These are phyloP conservation scores for Schizonepeta tenuifolia DNA, from an alignment of 257 asterid species.

Conservation along the genomic window DNA sequence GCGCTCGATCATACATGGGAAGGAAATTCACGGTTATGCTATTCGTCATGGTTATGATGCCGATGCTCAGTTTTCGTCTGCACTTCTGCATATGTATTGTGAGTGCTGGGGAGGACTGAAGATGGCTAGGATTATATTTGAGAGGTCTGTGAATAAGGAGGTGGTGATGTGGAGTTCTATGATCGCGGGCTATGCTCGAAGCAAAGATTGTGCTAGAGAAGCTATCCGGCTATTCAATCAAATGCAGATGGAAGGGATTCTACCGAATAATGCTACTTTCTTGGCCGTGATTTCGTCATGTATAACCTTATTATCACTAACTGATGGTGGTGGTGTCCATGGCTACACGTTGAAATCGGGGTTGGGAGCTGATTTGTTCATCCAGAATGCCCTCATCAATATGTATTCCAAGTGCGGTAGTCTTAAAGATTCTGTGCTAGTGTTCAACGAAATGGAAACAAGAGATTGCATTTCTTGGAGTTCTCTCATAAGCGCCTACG, in stretches of 20 bases:
- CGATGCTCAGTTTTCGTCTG: conserved; percentile 52
- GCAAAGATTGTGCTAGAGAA: conserved; percentile 45
- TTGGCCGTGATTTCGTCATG: conserved; percentile 66
- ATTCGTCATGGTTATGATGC: conserved; percentile 53
- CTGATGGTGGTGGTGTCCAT: conserved; percentile 51
- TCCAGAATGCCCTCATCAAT: conserved; percentile 65
- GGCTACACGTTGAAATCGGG: conserved; percentile 55
- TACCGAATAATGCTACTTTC: conserved; percentile 59
- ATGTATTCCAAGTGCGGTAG: conserved; percentile 81
- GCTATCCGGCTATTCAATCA: conserved; percentile 54
- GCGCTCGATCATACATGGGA: conserved; percentile 40
- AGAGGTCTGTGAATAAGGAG: conserved; percentile 51
- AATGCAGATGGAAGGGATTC: conserved; percentile 58
- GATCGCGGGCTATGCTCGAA: conserved; percentile 56
- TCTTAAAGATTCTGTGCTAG: conserved; percentile 47
- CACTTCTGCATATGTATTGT: conserved; percentile 61
- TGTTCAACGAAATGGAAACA: conserved; percentile 51
- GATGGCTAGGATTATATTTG: conserved; percentile 52
- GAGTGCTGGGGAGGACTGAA: conserved; percentile 40
- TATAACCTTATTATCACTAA: conserved; percentile 45
- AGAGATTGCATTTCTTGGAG: conserved; percentile 76
- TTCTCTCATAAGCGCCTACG: conserved; percentile 57
- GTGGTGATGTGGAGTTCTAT: conserved; percentile 80
- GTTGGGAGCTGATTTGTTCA: conserved; percentile 40
- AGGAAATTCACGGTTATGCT: conserved; percentile 68